Evolutionary conservation across 768 basidiomycete genomes (phyloP).

Genomic region (Epithele typhae): DNA sequence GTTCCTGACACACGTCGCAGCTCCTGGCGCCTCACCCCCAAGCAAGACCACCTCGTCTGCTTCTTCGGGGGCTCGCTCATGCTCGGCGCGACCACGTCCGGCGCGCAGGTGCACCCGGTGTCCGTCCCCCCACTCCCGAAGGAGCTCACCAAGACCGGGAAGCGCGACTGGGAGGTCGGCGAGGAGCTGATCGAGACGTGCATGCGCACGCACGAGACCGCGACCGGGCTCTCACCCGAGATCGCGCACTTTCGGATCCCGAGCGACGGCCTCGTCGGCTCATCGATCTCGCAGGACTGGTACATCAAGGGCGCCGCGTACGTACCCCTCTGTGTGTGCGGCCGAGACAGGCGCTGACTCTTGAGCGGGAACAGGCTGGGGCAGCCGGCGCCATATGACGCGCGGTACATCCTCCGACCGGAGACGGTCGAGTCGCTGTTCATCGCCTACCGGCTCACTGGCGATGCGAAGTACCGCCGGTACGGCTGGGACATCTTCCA

Average conservation of each 20-base stretch:
- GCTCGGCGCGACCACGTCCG: constrained; percentile 76
- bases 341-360: constrained; percentile 2
- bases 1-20: constrained; percentile 29
- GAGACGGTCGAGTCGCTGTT: constrained; percentile 96
- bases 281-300: constrained; percentile 64
- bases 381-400: constrained; percentile 56
- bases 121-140: constrained; percentile 64
- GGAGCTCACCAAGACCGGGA: constrained; percentile 56
- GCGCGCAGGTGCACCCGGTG: constrained; percentile 46
- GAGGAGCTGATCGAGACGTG: constrained; percentile 83
- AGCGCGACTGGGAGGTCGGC: constrained; percentile 80
- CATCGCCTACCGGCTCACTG: constrained; percentile 86
- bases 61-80: constrained; percentile 92
- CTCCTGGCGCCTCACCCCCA: constrained; percentile 71
- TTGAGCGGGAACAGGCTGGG: constrained; percentile 23
- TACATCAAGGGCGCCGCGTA: constrained; percentile 84
- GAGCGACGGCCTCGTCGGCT: constrained; percentile 46
- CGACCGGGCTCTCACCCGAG: constrained; percentile 87
- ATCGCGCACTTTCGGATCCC: constrained; percentile 80
- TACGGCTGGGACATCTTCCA: constrained; percentile 89
- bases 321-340: constrained; percentile 16
- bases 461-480: constrained; percentile 73
- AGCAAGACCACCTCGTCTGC: constrained; percentile 95
- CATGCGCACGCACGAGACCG: constrained; percentile 78
- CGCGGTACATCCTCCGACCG: constrained; percentile 92